phyloP scores from a whole-genome alignment of 495 filamentous ascomycete genomes.

The Xeromyces bisporus region DNA sequence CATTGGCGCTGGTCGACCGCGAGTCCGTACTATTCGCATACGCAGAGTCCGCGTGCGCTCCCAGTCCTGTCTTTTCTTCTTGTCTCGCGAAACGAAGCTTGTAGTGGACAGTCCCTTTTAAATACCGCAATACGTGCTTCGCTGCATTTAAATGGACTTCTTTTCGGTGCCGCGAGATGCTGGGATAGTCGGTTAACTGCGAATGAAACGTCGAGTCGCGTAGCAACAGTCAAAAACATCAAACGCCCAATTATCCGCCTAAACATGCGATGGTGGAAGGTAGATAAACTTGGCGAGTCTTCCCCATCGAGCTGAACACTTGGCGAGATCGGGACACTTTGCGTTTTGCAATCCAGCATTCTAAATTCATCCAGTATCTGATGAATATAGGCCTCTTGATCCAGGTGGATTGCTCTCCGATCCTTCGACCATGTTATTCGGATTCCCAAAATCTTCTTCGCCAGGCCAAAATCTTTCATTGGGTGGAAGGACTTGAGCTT shows the following conservation, averaged over 20 bases:
- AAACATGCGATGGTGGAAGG: background rate
- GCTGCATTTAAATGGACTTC: background rate
- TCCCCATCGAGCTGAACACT: background rate
- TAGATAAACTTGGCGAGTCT: background rate
- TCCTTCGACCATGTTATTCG: background rate
- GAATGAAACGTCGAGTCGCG: background rate
- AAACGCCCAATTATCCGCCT: background rate
- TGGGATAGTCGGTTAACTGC: background rate
- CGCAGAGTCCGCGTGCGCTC: background rate
- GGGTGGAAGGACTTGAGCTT: background rate
- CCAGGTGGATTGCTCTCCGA: background rate
- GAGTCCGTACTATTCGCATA: background rate
- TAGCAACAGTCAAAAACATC: background rate
- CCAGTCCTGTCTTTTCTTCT: background rate
- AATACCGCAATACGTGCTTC: background rate
- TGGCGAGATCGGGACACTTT: background rate
- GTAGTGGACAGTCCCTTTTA: background rate
- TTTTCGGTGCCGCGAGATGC: background rate
- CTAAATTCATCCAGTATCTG: background rate
- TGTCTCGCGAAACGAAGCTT: background rate
- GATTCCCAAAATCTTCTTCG: background rate
- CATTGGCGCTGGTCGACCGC: background rate
- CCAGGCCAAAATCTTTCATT: background rate
- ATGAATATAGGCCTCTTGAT: background rate
- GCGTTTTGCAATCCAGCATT: background rate